Percentiles rank a stretch among this genome's conserved stretches.
Conservation (phyloP, 768 basidiomycete genomes). For the Arthromyces matolae region DNA sequence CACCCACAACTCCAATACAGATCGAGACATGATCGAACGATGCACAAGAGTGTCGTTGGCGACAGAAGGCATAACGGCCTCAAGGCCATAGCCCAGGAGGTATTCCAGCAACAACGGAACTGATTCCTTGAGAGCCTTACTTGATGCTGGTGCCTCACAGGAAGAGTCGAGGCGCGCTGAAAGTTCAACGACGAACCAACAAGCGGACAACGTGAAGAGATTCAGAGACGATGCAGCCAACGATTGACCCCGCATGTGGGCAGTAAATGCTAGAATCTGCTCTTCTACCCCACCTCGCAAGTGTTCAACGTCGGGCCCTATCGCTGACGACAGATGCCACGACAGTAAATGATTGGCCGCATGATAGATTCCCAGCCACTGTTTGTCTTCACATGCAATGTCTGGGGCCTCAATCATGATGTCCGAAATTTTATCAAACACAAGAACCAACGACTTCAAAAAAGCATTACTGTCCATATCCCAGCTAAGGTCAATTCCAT, state of each 20-base stretch:
- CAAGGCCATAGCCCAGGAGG: constrained; percentile 54
- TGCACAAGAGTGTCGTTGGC: constrained; percentile 31
- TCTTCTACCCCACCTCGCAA: constrained; percentile 33
- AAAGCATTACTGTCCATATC: constrained; percentile 43
- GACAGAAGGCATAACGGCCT: constrained; percentile 39
- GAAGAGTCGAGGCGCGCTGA: constrained; percentile 34
- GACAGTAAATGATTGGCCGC: constrained; percentile 44
- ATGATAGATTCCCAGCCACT: constrained; percentile 39
- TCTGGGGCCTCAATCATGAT: constrained; percentile 33
- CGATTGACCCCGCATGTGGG: constrained; percentile 34
- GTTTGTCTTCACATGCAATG: constrained; percentile 23
- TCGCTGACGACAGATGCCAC: constrained; percentile 35
- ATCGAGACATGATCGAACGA: constrained; percentile 34
- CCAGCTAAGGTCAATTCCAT: constrained; percentile 42
- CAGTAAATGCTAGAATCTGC: constrained; percentile 34
- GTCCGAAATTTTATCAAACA: constrained; percentile 43
- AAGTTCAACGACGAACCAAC: constrained; percentile 66
- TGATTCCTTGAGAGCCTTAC: constrained; percentile 22
- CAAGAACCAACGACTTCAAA: constrained; percentile 37
- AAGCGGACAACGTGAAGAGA: constrained; percentile 38
- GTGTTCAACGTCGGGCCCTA: constrained; percentile 27
- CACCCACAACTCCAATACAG: constrained; percentile 69
- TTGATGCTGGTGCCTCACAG: constrained; percentile 11
- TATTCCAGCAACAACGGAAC: constrained; percentile 41
- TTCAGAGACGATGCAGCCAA: constrained; percentile 31